Conservation (phyloP, 768 basidiomycete species). For the Serendipita sp. region DNA sequence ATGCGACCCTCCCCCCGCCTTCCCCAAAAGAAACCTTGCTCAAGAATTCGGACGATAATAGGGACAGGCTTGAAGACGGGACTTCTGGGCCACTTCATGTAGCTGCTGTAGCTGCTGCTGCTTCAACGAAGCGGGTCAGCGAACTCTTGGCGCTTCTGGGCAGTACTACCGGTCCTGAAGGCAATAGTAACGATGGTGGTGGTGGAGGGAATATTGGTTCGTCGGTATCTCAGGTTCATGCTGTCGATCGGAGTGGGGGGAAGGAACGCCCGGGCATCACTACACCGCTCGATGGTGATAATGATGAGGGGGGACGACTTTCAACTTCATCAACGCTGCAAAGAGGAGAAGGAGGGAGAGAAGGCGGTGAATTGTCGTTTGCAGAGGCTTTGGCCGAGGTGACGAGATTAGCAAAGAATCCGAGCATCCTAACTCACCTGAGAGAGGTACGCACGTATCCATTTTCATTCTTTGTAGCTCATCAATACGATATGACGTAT, state of each 20-base stretch:
- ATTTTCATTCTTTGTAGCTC: constrained; percentile 8
- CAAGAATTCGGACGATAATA: constrained; percentile 18
- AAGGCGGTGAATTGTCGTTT: constrained; percentile 30
- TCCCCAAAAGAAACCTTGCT: constrained; percentile 38
- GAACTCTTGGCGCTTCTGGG: constrained; percentile 28
- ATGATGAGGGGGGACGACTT: too few relatives aligned
- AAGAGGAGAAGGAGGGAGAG: neutral
- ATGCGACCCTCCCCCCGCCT: constrained; percentile 18
- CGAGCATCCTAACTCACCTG: constrained; percentile 33
- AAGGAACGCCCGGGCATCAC: too few relatives aligned
- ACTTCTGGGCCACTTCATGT: neutral
- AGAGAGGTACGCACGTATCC: constrained; percentile 30
- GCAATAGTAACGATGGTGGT: neutral
- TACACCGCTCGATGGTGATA: too few relatives aligned
- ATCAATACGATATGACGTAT: too few relatives aligned
- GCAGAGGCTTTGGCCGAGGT: constrained; percentile 55
- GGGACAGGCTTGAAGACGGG: neutral
- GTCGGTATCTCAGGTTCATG: constrained; percentile 25
- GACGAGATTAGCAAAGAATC: constrained; percentile 42
- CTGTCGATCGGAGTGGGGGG: too few relatives aligned
- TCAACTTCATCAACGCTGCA: too few relatives aligned
- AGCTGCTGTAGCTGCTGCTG: neutral
- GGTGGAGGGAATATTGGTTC: constrained; percentile 21
- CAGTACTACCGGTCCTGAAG: neutral
- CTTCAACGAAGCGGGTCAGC: neutral